Evolutionary conservation across 1,284 basidiomycete genomes (phyloP).

Genomic region (Coniferiporia sulphurascens): DNA sequence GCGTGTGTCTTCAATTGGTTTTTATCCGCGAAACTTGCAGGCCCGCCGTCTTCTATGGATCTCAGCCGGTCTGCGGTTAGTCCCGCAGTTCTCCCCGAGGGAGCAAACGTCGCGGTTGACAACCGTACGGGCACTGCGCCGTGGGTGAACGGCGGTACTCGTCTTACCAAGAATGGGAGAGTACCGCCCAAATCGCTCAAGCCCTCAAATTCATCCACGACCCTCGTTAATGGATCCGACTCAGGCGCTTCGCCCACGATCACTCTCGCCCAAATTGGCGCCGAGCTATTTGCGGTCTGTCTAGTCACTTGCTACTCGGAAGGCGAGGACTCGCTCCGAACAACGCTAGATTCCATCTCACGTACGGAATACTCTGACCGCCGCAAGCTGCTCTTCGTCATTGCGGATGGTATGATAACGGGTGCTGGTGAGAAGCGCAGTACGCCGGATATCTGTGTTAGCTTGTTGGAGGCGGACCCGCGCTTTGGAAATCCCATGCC

Average conservation of each 20-base stretch:
- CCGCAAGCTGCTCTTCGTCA: slow-evolving; percentile 89
- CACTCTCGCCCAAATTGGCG: slow-evolving; percentile 83
- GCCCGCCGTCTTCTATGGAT: slow-evolving; percentile 62
- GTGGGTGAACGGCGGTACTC: slow-evolving; percentile 64
- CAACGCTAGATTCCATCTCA: slow-evolving; percentile 92
- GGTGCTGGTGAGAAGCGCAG: slow-evolving; percentile 92
- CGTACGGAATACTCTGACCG: slow-evolving; percentile 87
- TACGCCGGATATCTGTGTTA: slow-evolving; percentile 96
- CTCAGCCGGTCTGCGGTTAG: slow-evolving; percentile 77
- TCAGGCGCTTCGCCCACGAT: slow-evolving; percentile 58
- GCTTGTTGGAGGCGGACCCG: slow-evolving; percentile 88
- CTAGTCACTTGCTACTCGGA: slow-evolving; percentile 98
- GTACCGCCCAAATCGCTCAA: slow-evolving; percentile 38
- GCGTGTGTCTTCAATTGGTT: slow-evolving; percentile 98
- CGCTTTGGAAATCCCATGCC: slow-evolving; percentile 95
- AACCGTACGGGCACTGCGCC: slow-evolving; percentile 89
- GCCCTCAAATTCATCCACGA: slow-evolving; percentile 44
- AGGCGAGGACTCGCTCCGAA: slow-evolving; percentile 86
- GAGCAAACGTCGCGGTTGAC: slow-evolving; percentile 87
- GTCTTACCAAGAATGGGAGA: slow-evolving; percentile 45
- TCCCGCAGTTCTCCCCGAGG: slow-evolving; percentile 93
- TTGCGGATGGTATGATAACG: slow-evolving; percentile 99
- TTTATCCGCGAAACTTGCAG: slow-evolving; percentile 74
- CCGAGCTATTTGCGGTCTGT: slow-evolving; percentile 92
- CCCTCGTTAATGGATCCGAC: slow-evolving; percentile 42